Percentiles rank a stretch among this genome's conserved stretches.
Conservation (phyloP, 768 basidiomycete species). For the Russula virescens region DNA sequence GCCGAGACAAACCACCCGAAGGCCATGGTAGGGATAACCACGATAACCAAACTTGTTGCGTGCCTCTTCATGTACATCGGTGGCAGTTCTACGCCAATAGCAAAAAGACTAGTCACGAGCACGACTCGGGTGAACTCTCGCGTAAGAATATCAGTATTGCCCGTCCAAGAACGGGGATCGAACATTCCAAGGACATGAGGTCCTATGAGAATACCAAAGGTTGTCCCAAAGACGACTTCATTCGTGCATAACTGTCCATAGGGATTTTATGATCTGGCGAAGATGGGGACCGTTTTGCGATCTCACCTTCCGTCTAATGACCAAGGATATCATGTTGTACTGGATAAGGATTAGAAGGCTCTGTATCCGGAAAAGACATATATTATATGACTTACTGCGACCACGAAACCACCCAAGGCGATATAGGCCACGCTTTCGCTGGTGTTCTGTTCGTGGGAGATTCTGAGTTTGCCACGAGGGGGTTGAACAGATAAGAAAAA, state of each 20-base stretch:
- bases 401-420: slow-evolving; percentile 53
- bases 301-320: slow-evolving; percentile 74
- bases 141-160: slow-evolving; percentile 54
- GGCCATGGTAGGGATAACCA: slow-evolving; percentile 83
- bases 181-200: slow-evolving; percentile 69
- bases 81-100: slow-evolving; percentile 92
- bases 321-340: slow-evolving; percentile 81
- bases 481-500: neutral
- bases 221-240: slow-evolving; percentile 89
- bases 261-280: neutral
- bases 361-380: neutral
- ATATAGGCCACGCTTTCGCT: slow-evolving; percentile 53
- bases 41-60: slow-evolving; percentile 57
- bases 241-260: slow-evolving; percentile 68
- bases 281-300: neutral
- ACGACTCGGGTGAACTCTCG: slow-evolving; percentile 84
- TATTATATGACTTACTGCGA: slow-evolving; percentile 35
- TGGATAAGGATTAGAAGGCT: slow-evolving; percentile 30
- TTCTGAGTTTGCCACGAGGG: slow-evolving; percentile 26
- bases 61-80: slow-evolving; percentile 77
- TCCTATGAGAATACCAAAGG: slow-evolving; percentile 58
- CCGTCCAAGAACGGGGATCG: slow-evolving; percentile 71
- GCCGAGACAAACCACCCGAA: slow-evolving; percentile 78
- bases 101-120: slow-evolving; percentile 88
- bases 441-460: slow-evolving; percentile 40